Evolutionary conservation across 2,329 filamentous ascomycete species (phyloP), one percentile per base, ranked within the genome.

Genomic region (Alternaria dauci): DNA sequence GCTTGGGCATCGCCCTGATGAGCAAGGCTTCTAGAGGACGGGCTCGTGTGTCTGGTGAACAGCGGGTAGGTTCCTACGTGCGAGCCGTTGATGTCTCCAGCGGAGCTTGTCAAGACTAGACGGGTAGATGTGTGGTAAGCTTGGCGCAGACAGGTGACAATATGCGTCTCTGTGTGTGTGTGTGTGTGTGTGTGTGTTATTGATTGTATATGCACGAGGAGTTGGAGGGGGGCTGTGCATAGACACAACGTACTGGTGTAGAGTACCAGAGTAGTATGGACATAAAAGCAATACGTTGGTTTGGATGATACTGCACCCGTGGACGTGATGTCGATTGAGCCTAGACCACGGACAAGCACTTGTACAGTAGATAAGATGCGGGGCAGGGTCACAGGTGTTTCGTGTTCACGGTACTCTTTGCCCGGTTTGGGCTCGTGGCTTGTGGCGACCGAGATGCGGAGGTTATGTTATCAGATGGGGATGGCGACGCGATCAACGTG

Each of bases 401-500:
- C 28, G 20, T 53, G 36, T 32, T 42, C 30, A 36, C 30, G 14
- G 48, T 28, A 52, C 34, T 36, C 14, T 50, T 55, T 53, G 52
- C 39, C 52, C 18, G 11, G 39, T 54, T 44, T 43, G 38, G 52
- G 28, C 28, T 9, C 20, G 20, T 23, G 20, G 28, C 28, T 9
- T 30, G 28, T 11, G 28, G 28, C 28, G 28, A 44, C 41, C 25
- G 20, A 42, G 50, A 18, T 47, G 50, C 48, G 42, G 56, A 58
- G 42, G 25, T n/a, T 11, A 48, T 55, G 36, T 57, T 48, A 57
- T 44, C 53, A 38, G 60, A 55, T 63, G 59, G 46, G 12, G 46
- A 50, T 26, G 54, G 28, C 14, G 42, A 39, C 26, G 42, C 34
- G 43, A 28, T 48, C 7, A 43, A 54, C 28, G 20, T 59, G 51